Base-by-base conservation (phyloP, 805 yeast species). In the Ogataea saltuana region DNA sequence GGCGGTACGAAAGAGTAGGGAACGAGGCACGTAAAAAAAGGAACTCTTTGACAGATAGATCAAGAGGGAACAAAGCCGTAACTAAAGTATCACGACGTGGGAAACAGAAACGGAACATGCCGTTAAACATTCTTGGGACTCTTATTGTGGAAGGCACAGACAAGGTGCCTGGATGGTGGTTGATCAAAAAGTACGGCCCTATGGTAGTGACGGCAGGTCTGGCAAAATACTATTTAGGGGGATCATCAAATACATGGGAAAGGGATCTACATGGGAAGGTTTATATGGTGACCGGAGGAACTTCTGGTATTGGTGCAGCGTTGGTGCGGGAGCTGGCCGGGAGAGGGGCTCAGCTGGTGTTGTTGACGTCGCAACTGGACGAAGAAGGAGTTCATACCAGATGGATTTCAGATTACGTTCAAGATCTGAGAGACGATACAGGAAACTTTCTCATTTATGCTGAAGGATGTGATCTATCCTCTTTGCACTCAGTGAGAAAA, bases 181-280 rank as follows among this genome's bases (percentile, higher is more conserved):
- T 75, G 40, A 62, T 88, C 42, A 78, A 75, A 50, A 54, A 56
- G 6, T 80, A 76, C 50, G 83, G 74, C 0, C 95, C 96, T 0
- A 67, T 72, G 3, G 57, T 76, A 0, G 66, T 72, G 0, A 65
- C 64, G 0, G 57, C 75, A 0, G 74, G 68, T 0, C 74, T 74
- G 1, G 39, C 80, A 32, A 91, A 91, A 61, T 78, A 78, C 60
- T 88, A 85, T 67, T 81, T 85, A 55, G 77, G 83, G 26, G 99
- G 99, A 9, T 64, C 86, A 1, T 53, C 76, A 16, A 93, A 91
- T 65, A 85, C 89, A 0, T 91, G 97, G 96, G 96, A 88, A 48
- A 74, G 97, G 46, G 90, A 89, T 51, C 65, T 91, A 60, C 96
- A 93, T 59, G 97, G 98, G 1, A 81, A 82, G 56, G 98, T 90